These are phyloP conservation scores for Chlorella sp. DNA, from an alignment of 139 green algal genomes.

Conservation along the genomic window DNA sequence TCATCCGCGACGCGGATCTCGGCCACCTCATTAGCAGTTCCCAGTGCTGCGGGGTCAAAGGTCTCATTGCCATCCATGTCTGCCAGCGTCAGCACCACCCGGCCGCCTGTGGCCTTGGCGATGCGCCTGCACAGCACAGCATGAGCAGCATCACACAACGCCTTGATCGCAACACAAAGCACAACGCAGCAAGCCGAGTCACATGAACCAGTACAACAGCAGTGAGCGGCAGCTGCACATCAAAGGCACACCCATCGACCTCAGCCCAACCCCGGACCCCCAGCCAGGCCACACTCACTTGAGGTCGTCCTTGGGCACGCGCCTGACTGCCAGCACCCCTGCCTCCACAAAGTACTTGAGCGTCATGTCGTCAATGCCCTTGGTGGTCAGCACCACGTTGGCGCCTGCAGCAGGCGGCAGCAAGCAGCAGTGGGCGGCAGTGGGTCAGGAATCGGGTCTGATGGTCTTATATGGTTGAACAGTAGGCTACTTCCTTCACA, in stretches of 20 bases:
- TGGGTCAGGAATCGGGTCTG: too few species aligned
- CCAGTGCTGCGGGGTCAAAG: slow-evolving; percentile 76
- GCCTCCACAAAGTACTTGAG: slow-evolving; percentile 99
- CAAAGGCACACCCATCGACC: background rate
- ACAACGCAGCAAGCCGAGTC: too few species aligned
- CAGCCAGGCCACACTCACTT: slow-evolving; percentile 57
- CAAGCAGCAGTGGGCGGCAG: too few species aligned
- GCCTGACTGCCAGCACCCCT: slow-evolving; percentile 82
- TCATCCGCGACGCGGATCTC: slow-evolving; percentile 74
- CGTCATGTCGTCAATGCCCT: slow-evolving; percentile 98
- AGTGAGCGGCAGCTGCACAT: too few species aligned
- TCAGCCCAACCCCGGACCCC: too few species aligned
- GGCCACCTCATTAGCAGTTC: slow-evolving; percentile 53
- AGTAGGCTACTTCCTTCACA: too few species aligned
- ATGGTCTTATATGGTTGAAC: too few species aligned
- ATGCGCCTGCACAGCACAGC: too few species aligned
- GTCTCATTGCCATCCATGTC: slow-evolving; percentile 97
- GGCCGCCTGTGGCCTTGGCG: slow-evolving; percentile 85
- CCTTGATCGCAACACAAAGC: too few species aligned
- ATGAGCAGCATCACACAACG: too few species aligned
- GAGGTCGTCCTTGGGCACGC: slow-evolving; percentile 95
- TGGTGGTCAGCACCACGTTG: slow-evolving; percentile 97
- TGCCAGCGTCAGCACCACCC: slow-evolving; percentile 81
- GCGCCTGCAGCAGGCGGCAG: too few species aligned
- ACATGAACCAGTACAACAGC: too few species aligned